Evolutionary conservation across 176 grass and related monocot genomes (phyloP), one percentile per base, ranked within the genome.

Genomic region (Paspalum notatum): DNA sequence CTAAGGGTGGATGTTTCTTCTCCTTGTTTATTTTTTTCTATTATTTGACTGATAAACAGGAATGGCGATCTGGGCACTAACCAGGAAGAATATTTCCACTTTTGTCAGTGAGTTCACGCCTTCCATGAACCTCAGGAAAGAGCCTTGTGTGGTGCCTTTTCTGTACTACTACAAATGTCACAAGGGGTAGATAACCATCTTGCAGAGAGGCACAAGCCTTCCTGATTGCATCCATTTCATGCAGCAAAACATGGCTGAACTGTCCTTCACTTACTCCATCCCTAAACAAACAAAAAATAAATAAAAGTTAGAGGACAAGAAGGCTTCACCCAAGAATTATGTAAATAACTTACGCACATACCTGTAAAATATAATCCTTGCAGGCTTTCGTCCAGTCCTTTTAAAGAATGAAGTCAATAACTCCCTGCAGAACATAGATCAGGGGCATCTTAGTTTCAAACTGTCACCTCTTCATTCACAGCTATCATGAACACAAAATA

Each of bases 341-440:
- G 58, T 26, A 82, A 61, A 71, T 76, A 70, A 68, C 37, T 25
- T 25, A 52, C 66, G 20, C 68, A 59, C 45, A 46, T 74, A 89
- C 95, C 95, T 92, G 80, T 98, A 98, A 62, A 98, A 98, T 51
- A 98, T 94, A n/a, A 98, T 98, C 69, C 89, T 83, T 2, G 5
- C 0, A 26, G 95, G 95, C 64, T 78, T 92, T 4, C 0, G 6
- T 0, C 11, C 5, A 18, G 76, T 89, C 47, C 63, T 59, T n/a
- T 6, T 80, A 45, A 4, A 72, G 69, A 98, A 97, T 9, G 87
- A 73, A 15, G 48, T 0, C 62, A 94, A 60, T 11, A 94, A 80
- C 20, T 97, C 91, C 55, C 94, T 92, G 70, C 37, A 84, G 2
- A 91, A 37, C 49, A 88, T 37, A 17, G 22, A 76, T 26, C 24